These are phyloP conservation scores for Plectosphaerella plurivora DNA, from an alignment of 2,329 filamentous ascomycete genomes.

Conservation along the genomic window DNA sequence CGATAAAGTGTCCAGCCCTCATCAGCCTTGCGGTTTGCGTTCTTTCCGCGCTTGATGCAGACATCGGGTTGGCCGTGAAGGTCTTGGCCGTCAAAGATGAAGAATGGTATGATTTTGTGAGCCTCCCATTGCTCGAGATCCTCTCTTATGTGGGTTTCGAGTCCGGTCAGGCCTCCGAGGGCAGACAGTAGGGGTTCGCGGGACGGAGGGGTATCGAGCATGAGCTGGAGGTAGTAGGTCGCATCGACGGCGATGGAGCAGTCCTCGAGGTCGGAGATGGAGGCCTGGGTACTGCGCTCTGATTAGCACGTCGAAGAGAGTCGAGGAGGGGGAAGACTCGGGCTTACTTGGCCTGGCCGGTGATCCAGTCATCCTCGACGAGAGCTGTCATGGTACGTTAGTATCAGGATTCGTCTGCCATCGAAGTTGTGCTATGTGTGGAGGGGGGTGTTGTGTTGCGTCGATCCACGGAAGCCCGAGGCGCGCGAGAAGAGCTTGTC, in stretches of 20 bases:
- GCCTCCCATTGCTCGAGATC: conserved; percentile 71
- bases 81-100: conserved; percentile 88
- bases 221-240: conserved; percentile 77
- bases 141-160: conserved; percentile 69
- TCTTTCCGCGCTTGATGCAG: conserved; percentile 57
- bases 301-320: too few relatives aligned
- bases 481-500: too few relatives aligned
- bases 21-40: conserved; percentile 66
- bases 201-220: conserved; percentile 65
- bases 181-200: conserved; percentile 88
- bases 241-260: conserved; percentile 82
- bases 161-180: conserved; percentile 79
- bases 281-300: conserved; percentile 32
- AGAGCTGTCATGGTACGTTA: conserved; percentile 19
- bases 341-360: conserved; percentile 24
- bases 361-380: conserved; percentile 35
- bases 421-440: too few relatives aligned
- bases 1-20: conserved; percentile 87
- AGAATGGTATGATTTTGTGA: conserved; percentile 70
- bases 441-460: background rate
- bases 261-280: conserved; percentile 69
- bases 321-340: background rate
- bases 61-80: conserved; percentile 71
- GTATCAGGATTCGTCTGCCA: too few relatives aligned
- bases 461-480: too few relatives aligned